These are phyloP conservation scores for Lunularia cruciata DNA, from an alignment of 225 moss, liverwort and hornwort species.

Conservation along the genomic window DNA sequence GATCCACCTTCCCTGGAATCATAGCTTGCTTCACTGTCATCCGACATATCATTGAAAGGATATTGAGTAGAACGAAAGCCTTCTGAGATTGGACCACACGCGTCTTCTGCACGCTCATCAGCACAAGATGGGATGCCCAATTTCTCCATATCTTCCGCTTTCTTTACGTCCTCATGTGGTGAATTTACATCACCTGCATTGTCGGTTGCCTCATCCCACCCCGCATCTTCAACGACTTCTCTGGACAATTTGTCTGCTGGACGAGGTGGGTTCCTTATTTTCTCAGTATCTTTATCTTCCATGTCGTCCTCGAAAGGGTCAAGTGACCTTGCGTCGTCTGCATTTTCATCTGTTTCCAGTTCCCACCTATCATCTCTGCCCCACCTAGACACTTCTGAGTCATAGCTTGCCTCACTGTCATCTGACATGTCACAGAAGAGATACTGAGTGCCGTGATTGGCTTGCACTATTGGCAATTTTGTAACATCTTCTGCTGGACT, in stretches of 20 bases:
- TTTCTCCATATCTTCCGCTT: background rate
- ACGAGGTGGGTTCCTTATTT: background rate
- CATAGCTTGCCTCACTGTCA: slow-evolving; percentile 41
- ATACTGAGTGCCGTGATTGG: slow-evolving; percentile 13
- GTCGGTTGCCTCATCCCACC: background rate
- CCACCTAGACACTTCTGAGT: slow-evolving; percentile 25
- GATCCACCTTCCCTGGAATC: slow-evolving; percentile 21
- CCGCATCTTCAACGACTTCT: background rate
- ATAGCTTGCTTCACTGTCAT: slow-evolving; percentile 41
- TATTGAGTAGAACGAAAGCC: slow-evolving; percentile 21
- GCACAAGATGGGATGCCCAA: background rate
- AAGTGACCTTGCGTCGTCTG: slow-evolving; percentile 8
- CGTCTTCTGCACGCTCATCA: background rate
- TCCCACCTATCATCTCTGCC: background rate
- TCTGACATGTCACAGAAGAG: slow-evolving; percentile 44
- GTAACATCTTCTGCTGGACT: background rate
- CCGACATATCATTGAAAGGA: slow-evolving; percentile 46
- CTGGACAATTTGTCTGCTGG: background rate
- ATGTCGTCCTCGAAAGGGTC: background rate
- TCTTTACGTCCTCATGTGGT: background rate
- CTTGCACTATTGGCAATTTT: background rate
- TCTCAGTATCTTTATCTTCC: background rate
- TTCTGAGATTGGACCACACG: background rate
- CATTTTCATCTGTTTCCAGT: background rate
- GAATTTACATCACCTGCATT: background rate